These are phyloP conservation scores for Phlyctochytrium arcticum DNA, from an alignment of 192 early-diverging fungal genomes.

Conservation along the genomic window DNA sequence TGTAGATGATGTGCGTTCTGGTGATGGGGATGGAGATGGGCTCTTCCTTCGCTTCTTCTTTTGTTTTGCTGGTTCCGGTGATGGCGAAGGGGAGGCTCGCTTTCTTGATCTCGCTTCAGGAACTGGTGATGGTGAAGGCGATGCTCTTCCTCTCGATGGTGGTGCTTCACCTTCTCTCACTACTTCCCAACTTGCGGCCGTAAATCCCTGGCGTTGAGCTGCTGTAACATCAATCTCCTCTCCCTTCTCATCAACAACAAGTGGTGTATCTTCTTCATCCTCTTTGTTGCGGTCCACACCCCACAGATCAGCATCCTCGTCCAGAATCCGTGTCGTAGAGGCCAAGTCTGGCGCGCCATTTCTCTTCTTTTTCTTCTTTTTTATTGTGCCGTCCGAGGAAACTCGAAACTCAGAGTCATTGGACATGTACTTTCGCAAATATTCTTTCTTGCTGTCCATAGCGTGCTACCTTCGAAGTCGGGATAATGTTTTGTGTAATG, in stretches of 20 bases:
- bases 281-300: background rate
- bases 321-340: constrained; percentile 16
- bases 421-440: constrained; percentile 25
- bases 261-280: constrained; percentile 33
- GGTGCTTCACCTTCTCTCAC: constrained; percentile 31
- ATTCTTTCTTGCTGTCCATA: constrained; percentile 5
- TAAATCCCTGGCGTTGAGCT: constrained; percentile 26
- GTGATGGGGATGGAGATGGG: no score
- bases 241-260: constrained; percentile 22
- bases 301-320: constrained; percentile 31
- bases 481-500: no score
- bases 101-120: background rate
- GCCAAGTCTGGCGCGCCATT: background rate
- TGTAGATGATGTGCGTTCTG: no score
- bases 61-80: no score
- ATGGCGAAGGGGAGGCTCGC: background rate
- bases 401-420: background rate
- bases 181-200: constrained; percentile 23
- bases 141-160: constrained; percentile 5
- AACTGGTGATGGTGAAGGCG: constrained; percentile 22
- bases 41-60: no score
- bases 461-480: no score
- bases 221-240: background rate
- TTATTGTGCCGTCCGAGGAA: background rate
- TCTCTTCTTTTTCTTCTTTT: constrained; percentile 27